Conservation (phyloP, 2,329 filamentous ascomycete genomes). For the Talaromyces pinophilus region DNA sequence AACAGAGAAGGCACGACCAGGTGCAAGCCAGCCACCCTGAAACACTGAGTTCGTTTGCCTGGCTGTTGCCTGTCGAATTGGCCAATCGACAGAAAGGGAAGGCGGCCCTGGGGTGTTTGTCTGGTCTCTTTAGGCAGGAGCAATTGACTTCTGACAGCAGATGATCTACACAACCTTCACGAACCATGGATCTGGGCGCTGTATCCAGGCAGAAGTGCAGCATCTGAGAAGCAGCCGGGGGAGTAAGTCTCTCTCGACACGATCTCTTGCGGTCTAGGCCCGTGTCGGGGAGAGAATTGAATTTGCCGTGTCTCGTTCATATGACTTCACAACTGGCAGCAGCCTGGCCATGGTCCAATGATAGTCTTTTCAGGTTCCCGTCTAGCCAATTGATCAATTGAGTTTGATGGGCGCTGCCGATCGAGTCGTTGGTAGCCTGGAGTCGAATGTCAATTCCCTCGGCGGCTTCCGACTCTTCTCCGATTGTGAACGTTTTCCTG, state of each 20-base stretch:
- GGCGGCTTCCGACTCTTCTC: neutral
- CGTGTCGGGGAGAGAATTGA: neutral
- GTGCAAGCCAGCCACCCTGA: neutral
- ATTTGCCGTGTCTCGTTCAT: neutral
- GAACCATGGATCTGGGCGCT: neutral
- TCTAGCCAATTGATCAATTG: neutral
- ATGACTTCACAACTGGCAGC: neutral
- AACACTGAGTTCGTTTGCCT: neutral
- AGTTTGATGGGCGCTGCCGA: neutral
- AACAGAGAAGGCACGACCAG: neutral
- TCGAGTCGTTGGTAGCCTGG: neutral
- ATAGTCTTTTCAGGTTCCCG: neutral
- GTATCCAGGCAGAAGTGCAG: neutral
- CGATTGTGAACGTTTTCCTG: neutral
- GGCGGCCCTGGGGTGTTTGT: neutral
- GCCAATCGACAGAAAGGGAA: neutral
- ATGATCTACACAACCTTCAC: neutral
- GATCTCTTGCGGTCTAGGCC: neutral
- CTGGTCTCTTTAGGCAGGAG: neutral
- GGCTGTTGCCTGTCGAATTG: neutral
- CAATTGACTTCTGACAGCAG: slow-evolving; percentile 1
- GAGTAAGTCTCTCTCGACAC: neutral
- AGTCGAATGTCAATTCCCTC: neutral
- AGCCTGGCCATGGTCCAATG: neutral
- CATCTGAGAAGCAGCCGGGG: neutral